Evolutionary conservation across 345 rosid species (phyloP).

Genomic region (Syzygium aqueum): DNA sequence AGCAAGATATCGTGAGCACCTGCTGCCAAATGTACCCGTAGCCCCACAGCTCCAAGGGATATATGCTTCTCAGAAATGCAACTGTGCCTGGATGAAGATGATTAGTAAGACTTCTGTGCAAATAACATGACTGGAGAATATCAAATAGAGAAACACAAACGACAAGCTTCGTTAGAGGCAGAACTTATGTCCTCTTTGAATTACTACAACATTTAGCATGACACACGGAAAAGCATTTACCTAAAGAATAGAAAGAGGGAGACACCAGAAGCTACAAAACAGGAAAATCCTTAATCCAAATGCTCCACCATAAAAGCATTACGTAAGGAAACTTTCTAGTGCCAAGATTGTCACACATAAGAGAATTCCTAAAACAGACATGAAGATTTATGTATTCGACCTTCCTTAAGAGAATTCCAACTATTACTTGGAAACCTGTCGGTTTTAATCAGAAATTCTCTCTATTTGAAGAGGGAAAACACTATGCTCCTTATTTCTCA

Average conservation of each 20-base stretch:
- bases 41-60: slow-evolving; percentile 88
- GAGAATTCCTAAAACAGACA: background rate
- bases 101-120: background rate
- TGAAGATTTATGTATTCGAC: background rate
- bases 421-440: background rate
- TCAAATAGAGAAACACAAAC: background rate
- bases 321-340: background rate
- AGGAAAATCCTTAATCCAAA: background rate
- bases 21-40: slow-evolving; percentile 93
- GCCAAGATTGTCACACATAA: background rate
- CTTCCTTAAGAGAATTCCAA: background rate
- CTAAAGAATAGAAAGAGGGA: background rate
- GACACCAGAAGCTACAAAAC: background rate
- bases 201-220: background rate
- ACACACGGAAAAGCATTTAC: background rate
- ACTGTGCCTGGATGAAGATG: slow-evolving; percentile 47
- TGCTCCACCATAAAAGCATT: background rate
- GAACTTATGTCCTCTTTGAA: background rate
- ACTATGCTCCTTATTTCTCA: background rate
- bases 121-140: background rate
- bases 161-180: background rate
- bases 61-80: slow-evolving; percentile 89
- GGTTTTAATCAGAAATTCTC: background rate
- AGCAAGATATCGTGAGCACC: slow-evolving; percentile 75
- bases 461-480: background rate